Conservation (phyloP, 352 stramenopile species). For the Globisporangium carolinianum region DNA sequence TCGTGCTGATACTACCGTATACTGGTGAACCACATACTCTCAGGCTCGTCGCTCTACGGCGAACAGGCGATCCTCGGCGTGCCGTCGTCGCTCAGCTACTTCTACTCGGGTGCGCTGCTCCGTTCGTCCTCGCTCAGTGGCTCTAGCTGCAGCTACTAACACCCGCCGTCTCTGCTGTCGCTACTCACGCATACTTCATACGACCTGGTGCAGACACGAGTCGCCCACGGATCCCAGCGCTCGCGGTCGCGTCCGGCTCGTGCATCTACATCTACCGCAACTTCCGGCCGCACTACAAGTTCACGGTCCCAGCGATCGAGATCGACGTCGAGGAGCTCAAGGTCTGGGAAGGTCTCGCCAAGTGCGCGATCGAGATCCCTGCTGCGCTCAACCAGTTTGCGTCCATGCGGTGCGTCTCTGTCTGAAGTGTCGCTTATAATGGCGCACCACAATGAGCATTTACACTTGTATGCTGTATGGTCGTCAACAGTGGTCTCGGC, state of each 20-base stretch:
- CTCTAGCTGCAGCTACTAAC: too few relatives aligned
- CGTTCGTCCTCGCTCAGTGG: not conserved
- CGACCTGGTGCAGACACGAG: conserved; percentile 29
- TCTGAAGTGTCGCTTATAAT: not conserved
- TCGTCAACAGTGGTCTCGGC: conserved; percentile 32
- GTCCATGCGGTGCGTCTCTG: conserved; percentile 32
- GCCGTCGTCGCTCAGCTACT: conserved; percentile 62
- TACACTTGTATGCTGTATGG: not conserved
- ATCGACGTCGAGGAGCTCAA: conserved; percentile 65
- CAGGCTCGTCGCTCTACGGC: conserved; percentile 65
- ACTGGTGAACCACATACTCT: too few relatives aligned
- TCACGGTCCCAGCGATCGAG: conserved; percentile 75
- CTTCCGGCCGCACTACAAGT: conserved; percentile 89
- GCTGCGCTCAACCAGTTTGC: conserved; percentile 57
- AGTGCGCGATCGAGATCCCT: conserved; percentile 66
- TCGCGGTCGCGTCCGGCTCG: conserved; percentile 80
- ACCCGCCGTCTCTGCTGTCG: too few relatives aligned
- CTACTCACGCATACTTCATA: not conserved
- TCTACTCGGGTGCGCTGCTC: conserved; percentile 49
- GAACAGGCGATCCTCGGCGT: conserved; percentile 78
- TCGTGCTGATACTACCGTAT: too few relatives aligned
- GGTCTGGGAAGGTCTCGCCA: conserved; percentile 59
- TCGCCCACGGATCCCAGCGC: conserved; percentile 65
- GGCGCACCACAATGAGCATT: not conserved
- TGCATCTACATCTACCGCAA: conserved; percentile 91